Percentiles rank a stretch among this genome's conserved stretches.
These are phyloP conservation scores for Phycomyces nitens DNA, from an alignment of 192 early-diverging fungal species.

Conservation along the genomic window DNA sequence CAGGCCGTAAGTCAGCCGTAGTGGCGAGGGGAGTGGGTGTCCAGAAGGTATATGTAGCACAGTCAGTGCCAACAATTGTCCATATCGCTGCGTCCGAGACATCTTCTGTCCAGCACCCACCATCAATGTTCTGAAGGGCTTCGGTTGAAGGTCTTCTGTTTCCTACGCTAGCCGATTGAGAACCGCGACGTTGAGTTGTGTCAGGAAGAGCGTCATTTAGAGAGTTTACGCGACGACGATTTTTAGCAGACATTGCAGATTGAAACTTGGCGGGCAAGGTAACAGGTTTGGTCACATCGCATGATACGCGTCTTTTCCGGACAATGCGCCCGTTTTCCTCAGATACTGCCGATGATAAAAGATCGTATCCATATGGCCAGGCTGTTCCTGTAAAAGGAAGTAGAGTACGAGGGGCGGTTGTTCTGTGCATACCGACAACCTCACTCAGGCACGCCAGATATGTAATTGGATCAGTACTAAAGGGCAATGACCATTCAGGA, in stretches of 20 bases:
- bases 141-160: neutral
- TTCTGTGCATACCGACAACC: slow-evolving; percentile 69
- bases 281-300: slow-evolving; percentile 30
- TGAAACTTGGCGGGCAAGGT: slow-evolving; percentile 7
- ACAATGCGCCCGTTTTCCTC: slow-evolving; percentile 25
- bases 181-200: slow-evolving; percentile 6
- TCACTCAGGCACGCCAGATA: slow-evolving; percentile 76
- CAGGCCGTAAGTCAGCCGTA: neutral
- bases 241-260: slow-evolving; percentile 19
- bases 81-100: slow-evolving; percentile 83
- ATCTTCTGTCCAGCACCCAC: slow-evolving; percentile 68
- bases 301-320: slow-evolving; percentile 35
- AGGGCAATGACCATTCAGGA: slow-evolving; percentile 27
- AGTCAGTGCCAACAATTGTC: slow-evolving; percentile 86
- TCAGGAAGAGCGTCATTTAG: slow-evolving; percentile 39
- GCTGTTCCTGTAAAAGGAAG: neutral
- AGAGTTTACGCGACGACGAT: slow-evolving; percentile 53
- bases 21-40: slow-evolving; percentile 25
- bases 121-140: slow-evolving; percentile 1
- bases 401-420: slow-evolving; percentile 44
- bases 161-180: neutral
- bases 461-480: slow-evolving; percentile 37
- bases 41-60: slow-evolving; percentile 55
- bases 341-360: slow-evolving; percentile 14
- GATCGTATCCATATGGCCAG: neutral